Conservation (phyloP, 1,139 yeast species). For the Pneumocystis wakefieldiae region DNA sequence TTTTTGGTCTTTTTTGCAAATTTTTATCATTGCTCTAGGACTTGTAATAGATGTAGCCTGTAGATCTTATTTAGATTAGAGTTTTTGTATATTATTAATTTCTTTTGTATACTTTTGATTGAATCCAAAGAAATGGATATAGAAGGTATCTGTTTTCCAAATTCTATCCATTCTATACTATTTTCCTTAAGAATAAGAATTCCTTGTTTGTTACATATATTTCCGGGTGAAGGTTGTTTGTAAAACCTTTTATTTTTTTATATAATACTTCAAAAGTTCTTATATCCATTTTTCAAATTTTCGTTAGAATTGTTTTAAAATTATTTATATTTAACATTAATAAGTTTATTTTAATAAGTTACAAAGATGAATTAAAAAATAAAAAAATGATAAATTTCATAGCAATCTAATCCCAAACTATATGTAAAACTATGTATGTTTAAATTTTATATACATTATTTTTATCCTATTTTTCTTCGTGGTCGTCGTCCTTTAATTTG, state of each 20-base stretch:
- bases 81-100: background rate
- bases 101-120: constrained; percentile 5
- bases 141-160: constrained; percentile 6
- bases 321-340: background rate
- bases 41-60: constrained; percentile 10
- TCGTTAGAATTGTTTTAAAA: background rate
- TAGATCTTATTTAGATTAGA: constrained; percentile 5
- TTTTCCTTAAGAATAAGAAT: constrained; percentile 5
- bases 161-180: constrained; percentile 9
- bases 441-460: background rate
- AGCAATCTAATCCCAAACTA: background rate
- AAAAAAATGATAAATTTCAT: background rate
- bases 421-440: background rate
- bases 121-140: constrained; percentile 7
- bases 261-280: background rate
- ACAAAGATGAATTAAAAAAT: background rate
- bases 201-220: background rate
- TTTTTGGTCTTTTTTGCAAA: constrained; percentile 5
- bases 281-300: background rate
- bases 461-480: background rate
- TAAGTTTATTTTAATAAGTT: background rate
- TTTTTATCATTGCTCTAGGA: constrained; percentile 7
- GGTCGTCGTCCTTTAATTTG: background rate
- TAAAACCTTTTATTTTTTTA: background rate
- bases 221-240: background rate